Evolutionary conservation across 2,329 filamentous ascomycete genomes (phyloP).

Genomic region (Aphanocladium album): DNA sequence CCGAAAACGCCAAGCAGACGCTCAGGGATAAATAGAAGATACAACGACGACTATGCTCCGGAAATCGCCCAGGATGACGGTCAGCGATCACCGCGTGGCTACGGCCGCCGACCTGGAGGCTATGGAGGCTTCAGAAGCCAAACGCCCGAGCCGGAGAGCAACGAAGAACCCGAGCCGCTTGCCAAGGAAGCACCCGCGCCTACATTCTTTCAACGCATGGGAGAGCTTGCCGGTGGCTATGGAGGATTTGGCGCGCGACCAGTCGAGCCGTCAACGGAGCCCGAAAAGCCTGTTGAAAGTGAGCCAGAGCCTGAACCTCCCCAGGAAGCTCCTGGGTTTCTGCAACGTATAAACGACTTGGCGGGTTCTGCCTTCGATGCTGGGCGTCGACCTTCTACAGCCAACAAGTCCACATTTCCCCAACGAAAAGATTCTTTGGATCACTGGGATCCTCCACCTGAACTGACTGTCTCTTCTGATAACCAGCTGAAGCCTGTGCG

Average conservation of each 20-base stretch:
- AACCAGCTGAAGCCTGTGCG: slow-evolving; percentile 13
- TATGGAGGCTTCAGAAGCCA: slow-evolving; percentile 45
- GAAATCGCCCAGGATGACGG: slow-evolving; percentile 39
- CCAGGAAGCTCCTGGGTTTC: not conserved
- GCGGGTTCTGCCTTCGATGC: slow-evolving; percentile 6
- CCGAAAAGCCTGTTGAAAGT: not conserved
- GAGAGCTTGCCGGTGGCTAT: slow-evolving; percentile 49
- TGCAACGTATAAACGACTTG: slow-evolving; percentile 15
- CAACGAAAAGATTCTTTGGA: slow-evolving; percentile 19
- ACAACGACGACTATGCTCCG: slow-evolving; percentile 42
- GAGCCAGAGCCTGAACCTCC: not conserved
- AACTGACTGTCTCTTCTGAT: slow-evolving; percentile 18
- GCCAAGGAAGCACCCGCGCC: not conserved
- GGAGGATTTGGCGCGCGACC: slow-evolving; percentile 1
- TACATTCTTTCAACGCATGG: slow-evolving; percentile 54
- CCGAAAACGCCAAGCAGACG: slow-evolving; percentile 51
- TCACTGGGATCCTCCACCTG: not conserved
- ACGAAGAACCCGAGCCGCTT: slow-evolving; percentile 32
- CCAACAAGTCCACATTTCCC: slow-evolving; percentile 6
- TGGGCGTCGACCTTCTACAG: not conserved
- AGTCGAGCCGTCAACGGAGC: not conserved
- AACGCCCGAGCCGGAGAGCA: slow-evolving; percentile 34
- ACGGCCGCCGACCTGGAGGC: slow-evolving; percentile 38
- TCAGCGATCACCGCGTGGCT: slow-evolving; percentile 32
- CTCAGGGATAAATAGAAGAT: slow-evolving; percentile 34